phyloP scores from a whole-genome alignment of 495 filamentous ascomycete species.

The Xylaria intraflava region DNA sequence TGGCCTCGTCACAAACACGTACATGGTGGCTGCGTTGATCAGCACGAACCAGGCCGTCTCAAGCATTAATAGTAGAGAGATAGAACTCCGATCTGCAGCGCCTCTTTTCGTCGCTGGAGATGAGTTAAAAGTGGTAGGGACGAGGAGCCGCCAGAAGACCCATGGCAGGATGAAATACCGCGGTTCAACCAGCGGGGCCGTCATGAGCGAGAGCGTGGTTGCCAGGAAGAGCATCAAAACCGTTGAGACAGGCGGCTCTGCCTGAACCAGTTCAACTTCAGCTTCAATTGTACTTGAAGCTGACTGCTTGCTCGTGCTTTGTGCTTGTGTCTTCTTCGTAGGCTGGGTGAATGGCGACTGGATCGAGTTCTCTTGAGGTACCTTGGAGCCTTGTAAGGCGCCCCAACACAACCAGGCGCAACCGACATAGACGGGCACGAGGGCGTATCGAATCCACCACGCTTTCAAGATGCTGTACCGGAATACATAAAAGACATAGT shows the following conservation, averaged over 20 bases:
- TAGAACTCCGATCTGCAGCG: background rate
- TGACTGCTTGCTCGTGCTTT: background rate
- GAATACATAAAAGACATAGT: constrained; percentile 96
- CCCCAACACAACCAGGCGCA: constrained; percentile 55
- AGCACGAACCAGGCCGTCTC: constrained; percentile 75
- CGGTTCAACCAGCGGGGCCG: constrained; percentile 88
- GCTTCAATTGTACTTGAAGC: background rate
- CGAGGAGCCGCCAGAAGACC: constrained; percentile 84
- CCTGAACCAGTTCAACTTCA: background rate
- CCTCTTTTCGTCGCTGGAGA: constrained; percentile 17
- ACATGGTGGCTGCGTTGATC: constrained; percentile 69
- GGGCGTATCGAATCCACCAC: constrained; percentile 57
- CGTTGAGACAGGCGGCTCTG: constrained; percentile 30
- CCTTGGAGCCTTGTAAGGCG: constrained; percentile 26
- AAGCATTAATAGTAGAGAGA: constrained; percentile 36
- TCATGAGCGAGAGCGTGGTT: constrained; percentile 68
- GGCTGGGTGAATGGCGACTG: background rate
- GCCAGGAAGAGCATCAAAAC: constrained; percentile 62
- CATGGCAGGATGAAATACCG: constrained; percentile 93
- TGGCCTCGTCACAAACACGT: constrained; percentile 69
- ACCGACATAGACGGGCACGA: constrained; percentile 51
- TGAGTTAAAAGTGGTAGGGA: constrained; percentile 38
- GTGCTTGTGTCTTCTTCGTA: background rate
- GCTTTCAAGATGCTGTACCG: constrained; percentile 67
- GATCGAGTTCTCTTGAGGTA: constrained; percentile 3